These are phyloP conservation scores for Lachnellula cervina DNA, from an alignment of 2,329 filamentous ascomycete genomes.

Conservation along the genomic window DNA sequence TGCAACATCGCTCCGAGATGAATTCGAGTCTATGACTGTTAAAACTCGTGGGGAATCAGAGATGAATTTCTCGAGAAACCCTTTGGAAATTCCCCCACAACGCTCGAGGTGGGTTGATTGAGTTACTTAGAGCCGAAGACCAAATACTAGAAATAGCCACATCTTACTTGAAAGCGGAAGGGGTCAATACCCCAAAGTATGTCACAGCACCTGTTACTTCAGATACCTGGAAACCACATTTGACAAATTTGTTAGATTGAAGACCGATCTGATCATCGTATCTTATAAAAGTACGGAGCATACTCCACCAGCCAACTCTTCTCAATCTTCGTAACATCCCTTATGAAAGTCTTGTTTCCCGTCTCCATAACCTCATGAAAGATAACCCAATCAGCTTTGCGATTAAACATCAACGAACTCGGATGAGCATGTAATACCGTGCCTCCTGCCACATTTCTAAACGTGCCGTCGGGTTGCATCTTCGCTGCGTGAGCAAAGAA, in stretches of 20 bases:
- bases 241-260: background rate
- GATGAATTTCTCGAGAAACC: no score
- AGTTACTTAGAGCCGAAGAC: no score
- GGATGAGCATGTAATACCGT: conserved; percentile 82
- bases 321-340: conserved; percentile 89
- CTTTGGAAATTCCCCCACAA: no score
- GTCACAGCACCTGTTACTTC: no score
- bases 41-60: no score
- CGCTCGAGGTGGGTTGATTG: no score
- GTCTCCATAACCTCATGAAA: conserved; percentile 94
- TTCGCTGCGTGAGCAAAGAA: conserved; percentile 91
- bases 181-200: no score
- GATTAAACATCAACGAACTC: conserved; percentile 90
- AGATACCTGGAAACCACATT: no score
- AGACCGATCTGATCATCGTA: conserved; percentile 30
- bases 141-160: no score
- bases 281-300: conserved; percentile 74
- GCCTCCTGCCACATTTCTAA: conserved; percentile 76
- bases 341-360: conserved; percentile 79
- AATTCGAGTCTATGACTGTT: no score
- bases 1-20: no score
- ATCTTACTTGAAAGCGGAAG: no score
- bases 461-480: conserved; percentile 91
- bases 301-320: conserved; percentile 90
- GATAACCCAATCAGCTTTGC: conserved; percentile 93